phyloP scores from a whole-genome alignment of 2,329 filamentous ascomycete species.

The Phialophora macrospora region DNA sequence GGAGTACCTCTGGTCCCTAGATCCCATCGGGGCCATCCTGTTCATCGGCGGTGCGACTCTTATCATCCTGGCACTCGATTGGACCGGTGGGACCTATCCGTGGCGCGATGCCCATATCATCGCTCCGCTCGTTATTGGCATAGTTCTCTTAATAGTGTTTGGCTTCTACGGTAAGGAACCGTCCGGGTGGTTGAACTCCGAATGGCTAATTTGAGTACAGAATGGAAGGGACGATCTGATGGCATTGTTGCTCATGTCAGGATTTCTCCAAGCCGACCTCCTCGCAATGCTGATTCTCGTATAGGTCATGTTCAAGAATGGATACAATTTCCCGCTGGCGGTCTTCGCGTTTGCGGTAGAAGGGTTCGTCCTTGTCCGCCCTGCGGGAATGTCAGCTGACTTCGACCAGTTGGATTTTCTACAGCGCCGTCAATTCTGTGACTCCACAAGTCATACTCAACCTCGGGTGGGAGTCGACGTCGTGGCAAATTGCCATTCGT shows the following conservation, averaged over 20 bases:
- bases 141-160: constrained; percentile 1
- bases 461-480: constrained; percentile 54
- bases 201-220: constrained; percentile 42
- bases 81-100: constrained; percentile 49
- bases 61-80: constrained; percentile 54
- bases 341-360: constrained; percentile 63
- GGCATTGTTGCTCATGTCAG: constrained; percentile 57
- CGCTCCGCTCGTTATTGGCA: constrained; percentile 49
- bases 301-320: constrained; percentile 56
- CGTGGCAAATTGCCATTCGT: constrained; percentile 51
- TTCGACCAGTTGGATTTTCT: constrained; percentile 56
- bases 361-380: constrained; percentile 42
- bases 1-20: constrained; percentile 53
- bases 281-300: background rate
- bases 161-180: constrained; percentile 5
- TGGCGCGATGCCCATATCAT: constrained; percentile 47
- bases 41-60: constrained; percentile 53
- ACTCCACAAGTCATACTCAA: constrained; percentile 57
- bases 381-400: background rate
- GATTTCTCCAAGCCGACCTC: background rate
- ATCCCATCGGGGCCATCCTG: constrained; percentile 53
- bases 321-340: constrained; percentile 60
- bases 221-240: constrained; percentile 61
- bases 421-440: constrained; percentile 53
- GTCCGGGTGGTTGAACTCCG: background rate